Base-by-base conservation (phyloP, 106 monocot genomes). In the Dendrobium catenatum region DNA sequence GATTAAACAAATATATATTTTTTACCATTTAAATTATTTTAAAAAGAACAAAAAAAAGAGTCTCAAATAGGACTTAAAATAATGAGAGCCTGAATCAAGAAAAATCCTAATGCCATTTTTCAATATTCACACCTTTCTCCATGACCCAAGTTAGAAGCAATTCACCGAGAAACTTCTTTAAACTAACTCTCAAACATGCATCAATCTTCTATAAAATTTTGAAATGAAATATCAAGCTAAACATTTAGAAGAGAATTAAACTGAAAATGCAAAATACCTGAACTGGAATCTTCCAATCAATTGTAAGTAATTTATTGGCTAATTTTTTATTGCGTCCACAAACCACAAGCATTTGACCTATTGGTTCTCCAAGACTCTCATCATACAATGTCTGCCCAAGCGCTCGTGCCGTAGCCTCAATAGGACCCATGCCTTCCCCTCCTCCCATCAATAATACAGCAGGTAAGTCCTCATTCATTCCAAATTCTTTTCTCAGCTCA, bases 381-480 rank as follows among this genome's bases (percentile, higher is more conserved):
- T 90, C 87, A 80, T 88, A 91, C 72, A 98, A 83, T 77, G 82
- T 55, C 80, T 93, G 83, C 11, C 86, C 93, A 81, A 98, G 93
- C 51, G 91, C 91, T 41, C 87, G 85, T 80, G 98, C 98, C 68
- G 94, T 98, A 44, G 98, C 93, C 75, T 98, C 98, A 80, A 98
- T 95, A 68, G 98, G 98, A 33, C 98, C 98, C 98, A 98, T 98
- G 64, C 98, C 98, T 82, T 98, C 98, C 42, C 98, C 98, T 78
- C 98, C 98, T 77, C 98, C 98, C 98, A 98, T 98, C 51, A 98
- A 68, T 73, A 98, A 70, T 77, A 98, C 98, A 78, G 95, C 91
- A 80, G 98, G 98, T 77, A 98, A 80, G 77, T 90, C 86, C 79
- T 87, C 91, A 82, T 98, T 89, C 95, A 98, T 93, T 17, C 93